Conservation (phyloP, 2,329 filamentous ascomycete genomes). For the Cadophora luteo-olivacea region DNA sequence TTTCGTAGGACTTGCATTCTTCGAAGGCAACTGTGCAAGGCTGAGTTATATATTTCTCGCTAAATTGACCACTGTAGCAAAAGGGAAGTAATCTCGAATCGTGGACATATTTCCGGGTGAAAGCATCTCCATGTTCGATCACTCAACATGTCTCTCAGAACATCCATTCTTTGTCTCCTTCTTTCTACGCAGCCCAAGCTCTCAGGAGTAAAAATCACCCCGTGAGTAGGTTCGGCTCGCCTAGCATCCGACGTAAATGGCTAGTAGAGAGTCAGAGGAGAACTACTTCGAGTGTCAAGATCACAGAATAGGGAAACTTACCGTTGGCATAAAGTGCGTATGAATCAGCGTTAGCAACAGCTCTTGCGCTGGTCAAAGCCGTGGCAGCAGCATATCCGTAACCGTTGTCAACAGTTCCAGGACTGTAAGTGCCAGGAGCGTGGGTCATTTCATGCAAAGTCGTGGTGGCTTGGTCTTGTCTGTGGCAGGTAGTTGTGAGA, state of each 20-base stretch:
- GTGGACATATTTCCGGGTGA: too few species aligned
- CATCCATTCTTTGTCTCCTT: too few species aligned
- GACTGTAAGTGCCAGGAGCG: constrained; percentile 56
- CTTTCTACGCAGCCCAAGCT: too few species aligned
- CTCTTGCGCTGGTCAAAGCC: constrained; percentile 54
- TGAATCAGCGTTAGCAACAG: constrained; percentile 67
- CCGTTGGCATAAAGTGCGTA: constrained; percentile 61
- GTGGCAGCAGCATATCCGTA: constrained; percentile 61
- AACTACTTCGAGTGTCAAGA: not conserved
- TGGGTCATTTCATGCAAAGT: constrained; percentile 72
- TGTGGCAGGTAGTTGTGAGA: constrained; percentile 60
- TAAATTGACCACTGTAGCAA: too few species aligned
- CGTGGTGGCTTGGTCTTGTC: constrained; percentile 70
- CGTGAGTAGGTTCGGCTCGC: too few species aligned
- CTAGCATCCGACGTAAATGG: constrained; percentile 10
- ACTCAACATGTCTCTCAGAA: too few species aligned
- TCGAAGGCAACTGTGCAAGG: too few species aligned
- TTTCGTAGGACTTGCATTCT: too few species aligned
- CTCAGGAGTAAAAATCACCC: too few species aligned
- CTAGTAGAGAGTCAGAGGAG: not conserved
- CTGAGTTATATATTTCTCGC: too few species aligned
- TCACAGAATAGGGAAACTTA: constrained; percentile 32
- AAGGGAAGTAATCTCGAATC: too few species aligned
- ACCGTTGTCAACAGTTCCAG: constrained; percentile 64
- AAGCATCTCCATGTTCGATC: too few species aligned